Evolutionary conservation across 176 grass and related monocot genomes (phyloP).

Genomic region (Bolboschoenus planiculmis): DNA sequence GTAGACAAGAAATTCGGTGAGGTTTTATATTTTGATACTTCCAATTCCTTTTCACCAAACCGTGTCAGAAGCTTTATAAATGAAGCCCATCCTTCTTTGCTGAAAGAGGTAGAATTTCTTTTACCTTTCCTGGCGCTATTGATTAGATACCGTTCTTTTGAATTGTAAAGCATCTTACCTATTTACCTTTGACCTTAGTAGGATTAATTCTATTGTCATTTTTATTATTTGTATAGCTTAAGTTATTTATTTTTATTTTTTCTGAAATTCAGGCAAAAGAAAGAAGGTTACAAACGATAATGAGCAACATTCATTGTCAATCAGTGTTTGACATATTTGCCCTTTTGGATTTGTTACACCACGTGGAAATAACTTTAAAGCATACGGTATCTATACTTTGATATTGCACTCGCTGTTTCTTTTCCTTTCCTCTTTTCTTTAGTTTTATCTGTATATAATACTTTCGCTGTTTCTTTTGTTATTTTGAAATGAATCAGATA

Average conservation of each 20-base stretch:
- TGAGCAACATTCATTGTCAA: conserved; percentile 64
- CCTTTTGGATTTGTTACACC: conserved; percentile 60
- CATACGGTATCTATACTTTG: conserved; percentile 33
- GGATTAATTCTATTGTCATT: background rate
- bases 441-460: conserved; percentile 1
- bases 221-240: conserved; percentile 2
- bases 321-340: conserved; percentile 86
- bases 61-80: conserved; percentile 44
- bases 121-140: background rate
- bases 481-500: conserved; percentile 29
- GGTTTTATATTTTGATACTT: conserved; percentile 81
- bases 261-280: conserved; percentile 42
- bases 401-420: background rate
- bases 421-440: background rate
- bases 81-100: conserved; percentile 21
- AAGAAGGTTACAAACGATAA: conserved; percentile 39
- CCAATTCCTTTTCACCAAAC: conserved; percentile 74
- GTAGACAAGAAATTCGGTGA: conserved; percentile 40
- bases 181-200: background rate
- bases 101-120: conserved; percentile 32
- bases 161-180: background rate
- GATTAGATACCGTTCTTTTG: background rate
- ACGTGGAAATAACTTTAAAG: conserved; percentile 57
- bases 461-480: conserved; percentile 15
- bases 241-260: background rate